Percentiles rank a stretch among this genome's conserved stretches.
These are phyloP conservation scores for Mucor lusitanicus DNA, from an alignment of 371 early-diverging fungal genomes.

Conservation along the genomic window DNA sequence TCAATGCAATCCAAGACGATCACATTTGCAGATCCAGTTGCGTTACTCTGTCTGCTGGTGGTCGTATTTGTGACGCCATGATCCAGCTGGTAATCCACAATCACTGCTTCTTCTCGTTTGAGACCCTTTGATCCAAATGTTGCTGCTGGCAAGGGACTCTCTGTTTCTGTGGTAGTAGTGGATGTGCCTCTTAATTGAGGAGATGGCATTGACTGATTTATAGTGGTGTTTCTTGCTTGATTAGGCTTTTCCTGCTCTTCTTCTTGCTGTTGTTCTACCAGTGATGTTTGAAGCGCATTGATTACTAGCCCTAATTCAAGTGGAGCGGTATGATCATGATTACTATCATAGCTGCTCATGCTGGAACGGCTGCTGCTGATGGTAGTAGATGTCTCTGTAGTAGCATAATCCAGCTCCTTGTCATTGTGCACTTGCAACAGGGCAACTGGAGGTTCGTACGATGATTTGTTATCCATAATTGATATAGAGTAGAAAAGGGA, in stretches of 20 bases:
- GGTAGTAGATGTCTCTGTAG: not conserved
- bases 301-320: slow-evolving; percentile 18
- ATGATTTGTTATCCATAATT: not conserved
- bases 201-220: not conserved
- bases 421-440: slow-evolving; percentile 3
- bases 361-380: slow-evolving; percentile 8
- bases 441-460: not conserved
- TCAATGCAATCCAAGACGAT: slow-evolving; percentile 11
- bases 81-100: not conserved
- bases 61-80: not conserved
- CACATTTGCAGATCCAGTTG: slow-evolving; percentile 12
- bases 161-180: not conserved
- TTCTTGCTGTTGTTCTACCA: not conserved
- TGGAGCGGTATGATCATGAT: slow-evolving; percentile 3
- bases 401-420: slow-evolving; percentile 3
- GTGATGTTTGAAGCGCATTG: slow-evolving; percentile 14
- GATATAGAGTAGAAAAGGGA: too few relatives aligned
- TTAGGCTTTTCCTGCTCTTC: not conserved
- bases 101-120: not conserved
- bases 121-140: not conserved
- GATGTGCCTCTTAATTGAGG: not conserved
- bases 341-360: slow-evolving; percentile 19
- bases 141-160: not conserved
- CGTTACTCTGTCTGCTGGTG: not conserved
- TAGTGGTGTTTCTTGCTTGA: not conserved